Percentiles rank a stretch among this genome's conserved stretches.
Evolutionary conservation across 306 rosid genomes (phyloP).

Genomic region (Cucurbita ficifolia): DNA sequence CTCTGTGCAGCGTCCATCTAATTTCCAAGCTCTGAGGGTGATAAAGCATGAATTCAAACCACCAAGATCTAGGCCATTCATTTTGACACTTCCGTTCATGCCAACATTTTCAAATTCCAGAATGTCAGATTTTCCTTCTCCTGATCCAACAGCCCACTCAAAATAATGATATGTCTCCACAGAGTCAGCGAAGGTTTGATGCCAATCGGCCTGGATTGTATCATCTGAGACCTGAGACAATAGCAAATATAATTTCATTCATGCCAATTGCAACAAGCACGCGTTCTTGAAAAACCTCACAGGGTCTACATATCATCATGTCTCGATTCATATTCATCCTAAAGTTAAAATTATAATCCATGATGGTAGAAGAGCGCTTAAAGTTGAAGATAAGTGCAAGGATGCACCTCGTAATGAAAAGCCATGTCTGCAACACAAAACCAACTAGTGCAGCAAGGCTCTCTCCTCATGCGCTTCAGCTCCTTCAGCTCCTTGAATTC

Average conservation of each 20-base stretch:
- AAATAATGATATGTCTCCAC: slow-evolving; percentile 76
- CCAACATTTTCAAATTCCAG: slow-evolving; percentile 91
- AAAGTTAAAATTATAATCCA: not conserved
- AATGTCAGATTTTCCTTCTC: slow-evolving; percentile 92
- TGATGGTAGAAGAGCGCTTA: not conserved
- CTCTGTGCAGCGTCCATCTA: slow-evolving; percentile 85
- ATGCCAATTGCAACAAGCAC: slow-evolving; percentile 9
- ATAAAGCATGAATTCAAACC: slow-evolving; percentile 73
- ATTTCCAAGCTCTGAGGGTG: slow-evolving; percentile 88
- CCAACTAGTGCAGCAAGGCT: slow-evolving; percentile 97
- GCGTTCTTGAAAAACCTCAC: not conserved
- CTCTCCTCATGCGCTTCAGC: slow-evolving; percentile 81
- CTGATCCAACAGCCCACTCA: slow-evolving; percentile 99
- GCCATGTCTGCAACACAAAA: slow-evolving; percentile 93
- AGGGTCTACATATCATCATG: not conserved
- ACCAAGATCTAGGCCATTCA: slow-evolving; percentile 67
- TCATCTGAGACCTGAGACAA: slow-evolving; percentile 67
- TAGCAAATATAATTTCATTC: slow-evolving; percentile 6
- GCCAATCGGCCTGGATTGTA: slow-evolving; percentile 85
- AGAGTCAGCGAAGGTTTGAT: slow-evolving; percentile 67
- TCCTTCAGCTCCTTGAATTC: slow-evolving; percentile 98
- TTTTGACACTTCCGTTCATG: slow-evolving; percentile 62
- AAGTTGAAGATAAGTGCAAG: slow-evolving; percentile 16
- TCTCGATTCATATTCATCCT: not conserved
- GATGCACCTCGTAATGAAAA: slow-evolving; percentile 86